Percentiles rank a stretch among this genome's conserved stretches.
Evolutionary conservation across 345 rosid genomes (phyloP).

Genomic region (Brassica rapa): DNA sequence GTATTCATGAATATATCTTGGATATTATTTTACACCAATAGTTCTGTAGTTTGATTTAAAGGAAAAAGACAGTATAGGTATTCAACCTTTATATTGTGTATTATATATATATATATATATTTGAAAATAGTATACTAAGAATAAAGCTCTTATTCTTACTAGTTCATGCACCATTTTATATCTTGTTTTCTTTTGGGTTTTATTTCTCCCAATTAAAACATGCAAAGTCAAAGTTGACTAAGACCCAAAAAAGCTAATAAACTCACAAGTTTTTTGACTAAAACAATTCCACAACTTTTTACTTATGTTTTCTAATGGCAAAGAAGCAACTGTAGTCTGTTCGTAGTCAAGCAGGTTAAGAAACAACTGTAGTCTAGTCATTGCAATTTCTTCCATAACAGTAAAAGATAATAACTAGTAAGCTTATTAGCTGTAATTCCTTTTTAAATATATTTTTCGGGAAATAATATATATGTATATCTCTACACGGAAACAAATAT

Average conservation of each 20-base stretch:
- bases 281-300: background rate
- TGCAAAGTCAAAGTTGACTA: background rate
- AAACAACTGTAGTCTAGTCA: constrained; percentile 22
- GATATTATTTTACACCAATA: constrained; percentile 13
- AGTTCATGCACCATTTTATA: constrained; percentile 17
- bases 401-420: background rate
- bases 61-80: constrained; percentile 7
- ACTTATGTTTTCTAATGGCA: background rate
- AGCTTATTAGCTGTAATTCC: background rate
- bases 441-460: background rate
- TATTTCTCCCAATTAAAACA: background rate
- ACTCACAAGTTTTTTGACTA: background rate
- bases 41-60: constrained; percentile 11
- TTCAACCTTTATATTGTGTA: constrained; percentile 6
- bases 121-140: background rate
- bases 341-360: constrained; percentile 2
- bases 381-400: constrained; percentile 10
- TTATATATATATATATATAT: constrained; percentile 2
- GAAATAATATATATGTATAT: background rate
- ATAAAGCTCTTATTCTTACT: background rate
- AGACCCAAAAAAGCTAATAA: background rate
- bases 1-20: constrained; percentile 10
- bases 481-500: background rate
- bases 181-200: constrained; percentile 1
- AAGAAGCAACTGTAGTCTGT: constrained; percentile 20